A percentile compares a stretch with the other conserved stretches of the same genome.
Conservation (phyloP, 2,329 filamentous ascomycete species). For the Escovopsis sp. region DNA sequence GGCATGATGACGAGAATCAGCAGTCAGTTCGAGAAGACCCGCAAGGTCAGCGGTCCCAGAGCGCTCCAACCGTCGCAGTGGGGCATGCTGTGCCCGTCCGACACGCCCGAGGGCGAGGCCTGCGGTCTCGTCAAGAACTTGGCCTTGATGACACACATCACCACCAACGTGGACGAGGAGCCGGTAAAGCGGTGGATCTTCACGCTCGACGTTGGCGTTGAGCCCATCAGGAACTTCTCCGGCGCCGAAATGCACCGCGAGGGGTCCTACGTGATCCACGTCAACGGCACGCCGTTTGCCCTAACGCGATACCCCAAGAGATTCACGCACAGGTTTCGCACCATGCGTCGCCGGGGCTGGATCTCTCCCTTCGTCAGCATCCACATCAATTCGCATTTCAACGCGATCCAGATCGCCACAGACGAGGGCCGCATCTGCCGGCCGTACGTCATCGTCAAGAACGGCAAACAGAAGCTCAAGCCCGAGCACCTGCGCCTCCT, state of each 20-base stretch:
- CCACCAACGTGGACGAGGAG: slow-evolving; percentile 85
- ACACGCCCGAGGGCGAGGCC: slow-evolving; percentile 96
- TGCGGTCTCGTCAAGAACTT: slow-evolving; percentile 97
- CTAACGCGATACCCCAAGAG: slow-evolving; percentile 72
- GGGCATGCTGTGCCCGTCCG: slow-evolving; percentile 92
- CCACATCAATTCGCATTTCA: slow-evolving; percentile 86
- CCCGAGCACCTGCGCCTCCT: slow-evolving; percentile 64
- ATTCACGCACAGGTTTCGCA: slow-evolving; percentile 74
- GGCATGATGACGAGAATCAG: slow-evolving; percentile 99
- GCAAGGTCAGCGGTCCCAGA: slow-evolving; percentile 90
- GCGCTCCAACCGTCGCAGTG: slow-evolving; percentile 95
- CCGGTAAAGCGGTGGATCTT: slow-evolving; percentile 80
- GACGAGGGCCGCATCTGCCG: slow-evolving; percentile 95
- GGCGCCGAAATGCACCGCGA: slow-evolving; percentile 76
- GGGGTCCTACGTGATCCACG: slow-evolving; percentile 77
- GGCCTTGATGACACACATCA: slow-evolving; percentile 98
- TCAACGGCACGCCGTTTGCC: slow-evolving; percentile 90
- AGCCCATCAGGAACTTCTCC: slow-evolving; percentile 51
- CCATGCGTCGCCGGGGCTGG: slow-evolving; percentile 73
- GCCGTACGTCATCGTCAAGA: slow-evolving; percentile 88
- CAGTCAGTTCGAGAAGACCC: slow-evolving; percentile 96
- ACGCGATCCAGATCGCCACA: slow-evolving; percentile 85
- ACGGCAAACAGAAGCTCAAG: slow-evolving; percentile 67
- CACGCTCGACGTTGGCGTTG: slow-evolving; percentile 70
- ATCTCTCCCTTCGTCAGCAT: slow-evolving; percentile 96